Conservation (phyloP, 192 early-diverging fungal genomes). For the Coemansia sp. region DNA sequence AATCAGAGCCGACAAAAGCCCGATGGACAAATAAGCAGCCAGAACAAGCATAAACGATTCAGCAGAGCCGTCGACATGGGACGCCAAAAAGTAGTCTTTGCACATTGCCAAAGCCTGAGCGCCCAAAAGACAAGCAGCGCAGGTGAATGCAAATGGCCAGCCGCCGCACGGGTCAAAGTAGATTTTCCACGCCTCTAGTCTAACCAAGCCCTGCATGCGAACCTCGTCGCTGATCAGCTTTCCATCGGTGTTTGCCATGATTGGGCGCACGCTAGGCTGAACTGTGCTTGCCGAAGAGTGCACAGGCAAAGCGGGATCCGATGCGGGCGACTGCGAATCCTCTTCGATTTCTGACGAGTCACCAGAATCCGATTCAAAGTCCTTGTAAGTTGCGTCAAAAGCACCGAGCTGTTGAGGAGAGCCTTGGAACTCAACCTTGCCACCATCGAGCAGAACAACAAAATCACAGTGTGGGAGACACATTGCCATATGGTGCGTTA, state of each 20-base stretch:
- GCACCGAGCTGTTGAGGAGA: not conserved
- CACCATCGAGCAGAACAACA: not conserved
- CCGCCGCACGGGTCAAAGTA: constrained; percentile 73
- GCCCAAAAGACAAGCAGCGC: constrained; percentile 55
- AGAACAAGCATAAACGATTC: constrained; percentile 15
- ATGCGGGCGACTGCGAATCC: no score
- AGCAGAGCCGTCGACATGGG: constrained; percentile 34
- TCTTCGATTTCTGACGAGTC: not conserved
- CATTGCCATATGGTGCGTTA: no score
- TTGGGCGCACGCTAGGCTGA: not conserved
- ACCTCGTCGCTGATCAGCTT: constrained; percentile 79
- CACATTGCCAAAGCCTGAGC: constrained; percentile 52
- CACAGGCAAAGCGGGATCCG: no score
- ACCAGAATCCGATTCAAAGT: not conserved
- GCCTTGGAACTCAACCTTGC: not conserved
- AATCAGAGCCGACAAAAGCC: constrained; percentile 12
- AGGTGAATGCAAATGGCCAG: constrained; percentile 53
- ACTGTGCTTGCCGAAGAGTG: no score
- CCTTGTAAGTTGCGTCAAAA: not conserved
- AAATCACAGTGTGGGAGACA: not conserved
- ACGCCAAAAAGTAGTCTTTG: constrained; percentile 57
- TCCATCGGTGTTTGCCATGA: constrained; percentile 16
- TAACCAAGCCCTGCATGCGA: constrained; percentile 70
- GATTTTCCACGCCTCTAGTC: constrained; percentile 64
- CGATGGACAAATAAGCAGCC: constrained; percentile 20